Base-by-base conservation (phyloP, 441 rosid genomes). In the Iberis amara region DNA sequence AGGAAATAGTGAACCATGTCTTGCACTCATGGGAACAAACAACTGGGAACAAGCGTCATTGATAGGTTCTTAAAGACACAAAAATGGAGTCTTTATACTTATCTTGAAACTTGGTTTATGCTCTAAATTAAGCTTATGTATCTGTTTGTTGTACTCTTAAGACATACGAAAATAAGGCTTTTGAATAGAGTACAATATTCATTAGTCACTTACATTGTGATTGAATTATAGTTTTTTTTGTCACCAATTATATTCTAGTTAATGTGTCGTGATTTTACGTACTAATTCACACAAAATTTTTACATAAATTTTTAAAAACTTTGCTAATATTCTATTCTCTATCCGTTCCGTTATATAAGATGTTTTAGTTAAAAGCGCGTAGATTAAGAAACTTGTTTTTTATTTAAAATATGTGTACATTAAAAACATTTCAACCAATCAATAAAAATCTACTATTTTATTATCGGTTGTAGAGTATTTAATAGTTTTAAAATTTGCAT, bases 21-120 rank as follows among this genome's bases (percentile, higher is more conserved):
- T 45, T 88, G 61, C 79, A 70, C 46, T 78, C 81, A 27, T 91
- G 98, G 95, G 94, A 83, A 65, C 76, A 59, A 6, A 83, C 84
- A 1, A 88, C 96, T 0, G 94, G 96, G 39, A 87, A 80, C 68
- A 85, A 81, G 67, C 85, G 67, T 35, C 84, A 61, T 31, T 81
- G 66, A 77, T 10, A 14, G 26, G 39, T 26, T 18, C 11, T 28
- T 6, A 38, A 18, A 12, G 54, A 35, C 47, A 47, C 58, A 11
- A 42, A 18, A 18, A 39, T 28, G 49, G 11, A 47, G 55, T 39
- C 36, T 31, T 32, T 32, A 14, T 13, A n/a, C 39, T 40, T 55
- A 13, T 47, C 50, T 48, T 36, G 39, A 18, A 24, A 56, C 57
- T 49, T 3, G 0, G 48, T 38, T 28, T 49, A 36, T 49, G 47